Evolutionary conservation across 2,329 filamentous ascomycete genomes (phyloP).

Genomic region (Ilyonectria sp.): DNA sequence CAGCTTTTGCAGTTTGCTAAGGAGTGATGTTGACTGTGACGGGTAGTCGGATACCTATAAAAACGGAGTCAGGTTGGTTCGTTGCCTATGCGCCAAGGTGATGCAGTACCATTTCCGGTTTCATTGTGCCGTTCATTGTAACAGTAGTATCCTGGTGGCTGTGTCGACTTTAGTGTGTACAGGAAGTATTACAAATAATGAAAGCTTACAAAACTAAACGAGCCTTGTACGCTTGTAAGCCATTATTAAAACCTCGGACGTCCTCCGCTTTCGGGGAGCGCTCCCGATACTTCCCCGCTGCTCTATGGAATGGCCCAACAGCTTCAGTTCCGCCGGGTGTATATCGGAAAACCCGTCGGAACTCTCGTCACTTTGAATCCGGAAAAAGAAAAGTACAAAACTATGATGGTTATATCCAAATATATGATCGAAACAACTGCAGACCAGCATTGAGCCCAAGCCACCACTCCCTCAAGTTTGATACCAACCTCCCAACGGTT

Average conservation of each 20-base stretch:
- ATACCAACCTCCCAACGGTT: background rate
- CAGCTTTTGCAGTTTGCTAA: constrained; percentile 2
- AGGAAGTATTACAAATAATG: background rate
- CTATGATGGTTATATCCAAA: background rate
- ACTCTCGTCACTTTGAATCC: background rate
- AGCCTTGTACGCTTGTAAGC: background rate
- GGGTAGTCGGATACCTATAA: constrained; percentile 18
- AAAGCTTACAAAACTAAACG: background rate
- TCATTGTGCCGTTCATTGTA: background rate
- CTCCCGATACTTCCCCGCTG: constrained; percentile 4
- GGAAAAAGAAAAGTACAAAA: background rate
- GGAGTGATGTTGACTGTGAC: constrained; percentile 15
- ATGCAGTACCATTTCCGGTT: background rate
- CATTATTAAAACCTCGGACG: background rate
- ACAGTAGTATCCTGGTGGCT: too few species aligned
- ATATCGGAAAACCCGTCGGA: background rate
- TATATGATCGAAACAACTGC: background rate
- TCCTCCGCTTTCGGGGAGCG: background rate
- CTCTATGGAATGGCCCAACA: background rate
- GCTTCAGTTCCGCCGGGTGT: background rate
- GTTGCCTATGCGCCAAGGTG: background rate
- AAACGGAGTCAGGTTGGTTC: background rate
- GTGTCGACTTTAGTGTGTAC: too few species aligned
- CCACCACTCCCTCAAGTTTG: background rate
- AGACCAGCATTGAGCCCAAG: background rate